phyloP scores from a whole-genome alignment of 1,284 basidiomycete genomes.

The Volvariella surrecta region DNA sequence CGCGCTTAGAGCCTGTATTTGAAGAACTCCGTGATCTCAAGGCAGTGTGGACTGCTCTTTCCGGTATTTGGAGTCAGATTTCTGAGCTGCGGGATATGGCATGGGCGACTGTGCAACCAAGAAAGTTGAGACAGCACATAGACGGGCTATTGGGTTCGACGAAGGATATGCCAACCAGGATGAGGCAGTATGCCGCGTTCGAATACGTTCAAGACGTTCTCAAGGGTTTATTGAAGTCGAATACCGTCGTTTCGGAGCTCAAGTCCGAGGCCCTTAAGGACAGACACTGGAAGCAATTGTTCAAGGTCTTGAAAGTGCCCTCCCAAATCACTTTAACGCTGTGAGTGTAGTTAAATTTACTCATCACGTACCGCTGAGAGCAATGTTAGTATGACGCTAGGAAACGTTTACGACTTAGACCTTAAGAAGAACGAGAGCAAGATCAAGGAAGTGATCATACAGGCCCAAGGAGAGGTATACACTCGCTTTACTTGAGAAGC shows the following conservation, averaged over 20 bases:
- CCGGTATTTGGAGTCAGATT: conserved; percentile 94
- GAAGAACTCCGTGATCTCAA: conserved; percentile 96
- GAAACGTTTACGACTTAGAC: conserved; percentile 96
- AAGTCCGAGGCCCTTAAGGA: conserved; percentile 98
- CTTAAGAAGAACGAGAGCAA: conserved; percentile 85
- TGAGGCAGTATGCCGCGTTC: conserved; percentile 98
- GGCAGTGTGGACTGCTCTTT: conserved; percentile 97
- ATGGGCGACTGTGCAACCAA: conserved; percentile 91
- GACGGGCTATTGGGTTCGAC: conserved; percentile 86
- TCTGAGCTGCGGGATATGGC: conserved; percentile 81
- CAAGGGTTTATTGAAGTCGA: conserved; percentile 82
- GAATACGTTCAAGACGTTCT: conserved; percentile 96
- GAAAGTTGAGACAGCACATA: conserved; percentile 91
- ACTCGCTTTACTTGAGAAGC: conserved; percentile 5
- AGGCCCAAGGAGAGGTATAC: conserved; percentile 93
- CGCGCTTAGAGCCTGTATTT: conserved; percentile 86
- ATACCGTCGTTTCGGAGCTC: conserved; percentile 83
- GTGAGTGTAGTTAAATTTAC: conserved; percentile 31
- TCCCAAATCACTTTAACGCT: conserved; percentile 59
- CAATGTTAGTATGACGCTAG: conserved; percentile 90
- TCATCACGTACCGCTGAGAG: conserved; percentile 5
- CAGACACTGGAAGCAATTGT: conserved; percentile 96
- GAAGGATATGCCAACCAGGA: conserved; percentile 97
- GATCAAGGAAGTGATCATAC: conserved; percentile 93
- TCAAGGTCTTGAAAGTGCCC: conserved; percentile 78